Evolutionary conservation across 768 basidiomycete genomes (phyloP).

Genomic region (Calocybe cyanea): DNA sequence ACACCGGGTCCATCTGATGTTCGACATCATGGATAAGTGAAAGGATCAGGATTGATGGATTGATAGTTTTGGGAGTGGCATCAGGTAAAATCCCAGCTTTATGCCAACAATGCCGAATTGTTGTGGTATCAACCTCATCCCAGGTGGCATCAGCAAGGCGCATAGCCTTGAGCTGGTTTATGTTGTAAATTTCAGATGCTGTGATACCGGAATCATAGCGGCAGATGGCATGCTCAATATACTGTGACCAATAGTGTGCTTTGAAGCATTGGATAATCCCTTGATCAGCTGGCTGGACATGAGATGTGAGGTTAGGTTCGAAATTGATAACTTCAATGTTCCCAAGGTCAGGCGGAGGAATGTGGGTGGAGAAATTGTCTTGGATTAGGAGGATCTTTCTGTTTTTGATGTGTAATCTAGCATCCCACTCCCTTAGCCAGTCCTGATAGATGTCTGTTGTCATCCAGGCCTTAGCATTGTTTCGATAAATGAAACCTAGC

Average conservation of each 20-base stretch:
- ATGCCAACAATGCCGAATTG: conserved; percentile 28
- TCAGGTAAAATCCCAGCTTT: conserved; percentile 23
- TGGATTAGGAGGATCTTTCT: conserved; percentile 1
- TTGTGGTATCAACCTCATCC: conserved; percentile 12
- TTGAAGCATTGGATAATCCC: conserved; percentile 4
- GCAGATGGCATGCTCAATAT: conserved; percentile 23
- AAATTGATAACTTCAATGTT: conserved; percentile 12
- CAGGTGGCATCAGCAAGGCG: conserved; percentile 19
- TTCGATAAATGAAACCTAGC: conserved; percentile 30
- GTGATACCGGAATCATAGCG: conserved; percentile 21
- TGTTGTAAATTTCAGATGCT: conserved; percentile 26
- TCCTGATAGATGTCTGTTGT: conserved; percentile 28
- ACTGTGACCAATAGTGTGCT: conserved; percentile 1
- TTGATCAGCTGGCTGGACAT: conserved; percentile 21
- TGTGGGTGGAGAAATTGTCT: conserved; percentile 1
- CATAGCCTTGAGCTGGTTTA: conserved; percentile 32
- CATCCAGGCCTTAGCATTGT: conserved; percentile 40
- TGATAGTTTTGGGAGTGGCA: background rate
- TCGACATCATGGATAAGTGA: conserved; percentile 16
- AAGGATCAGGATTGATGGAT: conserved; percentile 18
- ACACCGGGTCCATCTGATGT: background rate
- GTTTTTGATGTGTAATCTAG: conserved; percentile 15
- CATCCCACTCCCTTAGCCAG: conserved; percentile 30
- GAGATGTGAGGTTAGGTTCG: conserved; percentile 25
- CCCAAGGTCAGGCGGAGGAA: background rate